Percentiles rank a stretch among this genome's conserved stretches.
Conservation (phyloP, 164 flowering plant species). For the Pachysandra terminalis region DNA sequence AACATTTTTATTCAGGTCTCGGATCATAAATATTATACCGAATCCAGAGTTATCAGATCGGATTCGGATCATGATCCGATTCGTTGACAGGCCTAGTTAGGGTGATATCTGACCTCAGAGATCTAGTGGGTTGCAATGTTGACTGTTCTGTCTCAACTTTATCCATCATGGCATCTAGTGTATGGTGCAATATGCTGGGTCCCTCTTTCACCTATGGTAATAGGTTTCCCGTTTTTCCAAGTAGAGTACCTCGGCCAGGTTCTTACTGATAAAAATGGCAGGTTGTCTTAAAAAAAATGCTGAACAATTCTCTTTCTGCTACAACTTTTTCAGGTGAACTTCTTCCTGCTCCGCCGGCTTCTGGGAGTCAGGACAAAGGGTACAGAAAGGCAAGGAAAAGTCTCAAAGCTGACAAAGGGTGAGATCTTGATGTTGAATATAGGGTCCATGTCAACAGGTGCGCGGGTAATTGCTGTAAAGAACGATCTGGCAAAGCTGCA, state of each 20-base stretch:
- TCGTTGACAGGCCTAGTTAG: too few relatives aligned
- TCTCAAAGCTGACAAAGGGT: slow-evolving; percentile 49
- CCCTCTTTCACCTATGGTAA: not conserved
- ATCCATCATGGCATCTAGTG: not conserved
- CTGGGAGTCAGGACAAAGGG: slow-evolving; percentile 68
- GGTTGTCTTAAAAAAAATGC: not conserved
- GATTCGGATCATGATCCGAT: too few relatives aligned
- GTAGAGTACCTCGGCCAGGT: not conserved
- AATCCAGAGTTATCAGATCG: too few relatives aligned
- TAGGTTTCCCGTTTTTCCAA: not conserved
- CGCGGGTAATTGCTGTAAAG: slow-evolving; percentile 59
- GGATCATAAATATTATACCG: too few relatives aligned
- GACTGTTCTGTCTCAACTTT: not conserved
- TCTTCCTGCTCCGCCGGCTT: slow-evolving; percentile 56
- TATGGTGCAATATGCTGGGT: not conserved
- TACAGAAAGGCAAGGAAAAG: slow-evolving; percentile 63
- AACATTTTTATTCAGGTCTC: too few relatives aligned
- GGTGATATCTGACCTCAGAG: too few relatives aligned
- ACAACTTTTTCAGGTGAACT: slow-evolving; percentile 39
- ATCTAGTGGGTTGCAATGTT: too few relatives aligned
- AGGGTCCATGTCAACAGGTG: slow-evolving; percentile 73
- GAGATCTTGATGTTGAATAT: slow-evolving; percentile 71
- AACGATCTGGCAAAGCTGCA: slow-evolving; percentile 66
- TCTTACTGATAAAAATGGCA: not conserved
- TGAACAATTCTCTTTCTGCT: not conserved